These are phyloP conservation scores for Sphenostylis stenocarpa DNA, from an alignment of 306 rosid species.

Conservation along the genomic window DNA sequence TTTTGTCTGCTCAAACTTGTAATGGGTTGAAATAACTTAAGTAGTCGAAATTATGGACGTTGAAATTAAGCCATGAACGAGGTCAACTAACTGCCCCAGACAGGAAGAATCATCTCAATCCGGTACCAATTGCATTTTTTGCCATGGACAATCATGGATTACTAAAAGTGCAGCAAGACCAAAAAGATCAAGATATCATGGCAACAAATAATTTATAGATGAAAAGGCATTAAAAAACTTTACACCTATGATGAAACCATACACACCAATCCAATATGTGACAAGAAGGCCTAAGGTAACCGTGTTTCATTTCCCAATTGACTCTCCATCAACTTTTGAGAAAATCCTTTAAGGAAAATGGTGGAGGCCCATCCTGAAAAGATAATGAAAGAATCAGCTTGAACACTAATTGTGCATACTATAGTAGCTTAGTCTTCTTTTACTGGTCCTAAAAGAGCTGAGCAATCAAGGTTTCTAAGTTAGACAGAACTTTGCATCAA, in stretches of 20 bases:
- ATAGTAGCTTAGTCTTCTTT: not conserved
- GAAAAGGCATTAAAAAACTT: conserved; percentile 17
- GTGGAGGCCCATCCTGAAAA: conserved; percentile 63
- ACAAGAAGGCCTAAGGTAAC: conserved; percentile 29
- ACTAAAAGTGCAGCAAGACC: conserved; percentile 23
- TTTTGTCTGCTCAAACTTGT: conserved; percentile 4
- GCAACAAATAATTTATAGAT: conserved; percentile 21
- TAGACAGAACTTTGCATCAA: conserved; percentile 15
- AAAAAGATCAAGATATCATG: conserved; percentile 31
- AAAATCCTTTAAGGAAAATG: conserved; percentile 75
- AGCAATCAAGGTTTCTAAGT: not conserved
- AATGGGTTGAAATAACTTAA: conserved; percentile 7
- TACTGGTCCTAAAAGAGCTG: not conserved
- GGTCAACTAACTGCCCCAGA: conserved; percentile 29
- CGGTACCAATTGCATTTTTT: conserved; percentile 7
- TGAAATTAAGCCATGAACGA: conserved; percentile 19
- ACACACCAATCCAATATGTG: conserved; percentile 24
- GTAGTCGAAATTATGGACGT: not conserved
- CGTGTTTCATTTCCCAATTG: conserved; percentile 29
- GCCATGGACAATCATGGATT: conserved; percentile 15
- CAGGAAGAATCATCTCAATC: conserved; percentile 15
- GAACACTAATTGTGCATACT: not conserved
- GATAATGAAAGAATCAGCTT: conserved; percentile 34
- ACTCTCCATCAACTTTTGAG: conserved; percentile 55
- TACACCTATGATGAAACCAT: conserved; percentile 33